A percentile compares a stretch with the other conserved stretches of the same genome.
Conservation (phyloP, 192 early-diverging fungal species). For the Gaertneriomyces sp. region DNA sequence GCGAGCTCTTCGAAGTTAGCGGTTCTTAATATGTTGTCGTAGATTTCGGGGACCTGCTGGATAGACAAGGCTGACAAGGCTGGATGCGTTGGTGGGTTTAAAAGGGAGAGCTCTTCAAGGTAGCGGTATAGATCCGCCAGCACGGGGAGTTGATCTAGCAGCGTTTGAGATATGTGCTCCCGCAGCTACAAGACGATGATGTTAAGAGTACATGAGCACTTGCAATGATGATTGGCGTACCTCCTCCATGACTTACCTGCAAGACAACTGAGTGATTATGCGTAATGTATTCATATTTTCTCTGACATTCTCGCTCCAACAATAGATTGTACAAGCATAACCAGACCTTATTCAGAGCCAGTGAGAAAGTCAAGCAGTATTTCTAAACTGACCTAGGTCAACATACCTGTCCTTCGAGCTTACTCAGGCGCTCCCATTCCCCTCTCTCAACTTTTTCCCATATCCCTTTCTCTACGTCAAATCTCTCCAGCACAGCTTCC, state of each 20-base stretch:
- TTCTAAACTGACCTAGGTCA: not conserved
- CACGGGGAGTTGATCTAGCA: constrained; percentile 48
- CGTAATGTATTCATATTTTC: constrained; percentile 38
- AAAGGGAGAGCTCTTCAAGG: constrained; percentile 47
- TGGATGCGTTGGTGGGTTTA: constrained; percentile 22
- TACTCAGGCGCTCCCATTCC: constrained; percentile 31
- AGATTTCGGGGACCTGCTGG: constrained; percentile 30
- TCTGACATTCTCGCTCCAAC: constrained; percentile 43
- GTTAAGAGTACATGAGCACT: not conserved
- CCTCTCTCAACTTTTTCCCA: constrained; percentile 41
- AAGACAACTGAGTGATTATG: constrained; percentile 40
- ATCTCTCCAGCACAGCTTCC: constrained; percentile 18
- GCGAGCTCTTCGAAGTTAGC: not conserved
- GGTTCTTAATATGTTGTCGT: not conserved
- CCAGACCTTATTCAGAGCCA: constrained; percentile 37
- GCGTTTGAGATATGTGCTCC: constrained; percentile 32
- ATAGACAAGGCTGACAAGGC: not conserved
- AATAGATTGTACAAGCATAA: constrained; percentile 47
- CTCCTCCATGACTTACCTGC: constrained; percentile 21
- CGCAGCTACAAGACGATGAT: constrained; percentile 22
- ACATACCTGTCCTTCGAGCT: constrained; percentile 47
- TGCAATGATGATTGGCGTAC: not conserved
- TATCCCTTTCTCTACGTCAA: constrained; percentile 28
- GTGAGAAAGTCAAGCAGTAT: not conserved
- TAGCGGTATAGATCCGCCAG: constrained; percentile 42